Base-by-base conservation (phyloP, 345 rosid genomes). In the Iberis pinnata region DNA sequence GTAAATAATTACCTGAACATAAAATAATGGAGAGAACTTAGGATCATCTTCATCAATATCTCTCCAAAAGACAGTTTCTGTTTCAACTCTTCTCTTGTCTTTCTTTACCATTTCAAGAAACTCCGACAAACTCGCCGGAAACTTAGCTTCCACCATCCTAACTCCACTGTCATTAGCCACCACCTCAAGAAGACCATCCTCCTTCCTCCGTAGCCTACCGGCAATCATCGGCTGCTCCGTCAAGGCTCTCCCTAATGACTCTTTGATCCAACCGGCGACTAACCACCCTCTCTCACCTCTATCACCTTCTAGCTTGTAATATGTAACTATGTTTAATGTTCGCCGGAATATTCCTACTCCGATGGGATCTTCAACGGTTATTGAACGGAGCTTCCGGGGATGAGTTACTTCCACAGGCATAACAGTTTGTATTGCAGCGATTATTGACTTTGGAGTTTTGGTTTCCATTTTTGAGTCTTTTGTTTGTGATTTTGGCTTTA, bases 91-190 rank as follows among this genome's bases (percentile, higher is more conserved):
- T 5, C 61, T 71, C 24, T 67, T 60, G 58, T 53, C 76, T 35
- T 47, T 54, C 12, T 63, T 64, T 6, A 69, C 49, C 60, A 63
- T 18, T n/a, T 49, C 76, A 18, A 83, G 60, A 73, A 83, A 86
- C 45, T 80, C 80, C 17, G 68, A 32, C 66, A 89, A 44, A 24
- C 69, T 61, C 50, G 66, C 53, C 24, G 53, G 49, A 22, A 76
- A 65, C 60, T 18, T 78, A 2, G 84, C 82, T 73, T 86, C 93
- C 13, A 82, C 14, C 46, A 89, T 71, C 52, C 97, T 73, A 25
- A 35, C 72, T 0, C 97, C 97, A 13, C 84, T 48, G 42, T 86
- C 95, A 18, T 83, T 89, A 4, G 95, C 57, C 49, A 86, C 82
- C 31, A 89, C 55, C 76, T 84, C 94, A 12, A 86, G 58, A 16